phyloP scores from a whole-genome alignment of 768 basidiomycete species.

The Pleurotus sapidus region DNA sequence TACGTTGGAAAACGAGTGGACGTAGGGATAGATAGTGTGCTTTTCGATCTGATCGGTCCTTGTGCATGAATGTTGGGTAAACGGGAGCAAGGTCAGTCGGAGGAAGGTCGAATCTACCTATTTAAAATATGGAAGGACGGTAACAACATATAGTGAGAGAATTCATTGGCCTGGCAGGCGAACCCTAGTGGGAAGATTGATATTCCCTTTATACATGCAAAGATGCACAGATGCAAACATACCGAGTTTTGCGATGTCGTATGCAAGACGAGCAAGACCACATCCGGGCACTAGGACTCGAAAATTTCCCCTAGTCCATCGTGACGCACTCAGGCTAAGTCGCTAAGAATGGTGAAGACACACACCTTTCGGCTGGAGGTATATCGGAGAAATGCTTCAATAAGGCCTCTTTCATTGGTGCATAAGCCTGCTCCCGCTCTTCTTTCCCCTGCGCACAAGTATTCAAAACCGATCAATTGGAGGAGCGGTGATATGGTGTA shows the following conservation, averaged over 20 bases:
- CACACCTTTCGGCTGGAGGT: constrained; percentile 52
- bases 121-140: constrained; percentile 88
- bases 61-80: constrained; percentile 7
- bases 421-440: constrained; percentile 80
- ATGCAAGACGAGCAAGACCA: constrained; percentile 85
- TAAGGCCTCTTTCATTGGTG: constrained; percentile 78
- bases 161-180: constrained; percentile 91
- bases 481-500: constrained; percentile 23
- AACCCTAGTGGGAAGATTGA: constrained; percentile 55
- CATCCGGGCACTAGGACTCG: constrained; percentile 88
- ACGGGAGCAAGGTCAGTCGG: not conserved
- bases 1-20: constrained; percentile 91
- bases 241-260: constrained; percentile 85
- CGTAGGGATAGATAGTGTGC: constrained; percentile 82
- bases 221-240: constrained; percentile 11
- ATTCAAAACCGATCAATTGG: not conserved
- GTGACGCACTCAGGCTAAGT: constrained; percentile 15
- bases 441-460: constrained; percentile 50
- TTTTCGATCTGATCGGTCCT: constrained; percentile 67
- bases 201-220: not conserved
- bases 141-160: constrained; percentile 93
- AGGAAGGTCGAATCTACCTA: constrained; percentile 41
- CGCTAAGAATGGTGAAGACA: constrained; percentile 2
- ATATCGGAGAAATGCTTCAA: constrained; percentile 59
- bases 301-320: constrained; percentile 39